These are phyloP conservation scores for Skeletonema marinoi DNA, from an alignment of 108 stramenopile species.

Conservation along the genomic window DNA sequence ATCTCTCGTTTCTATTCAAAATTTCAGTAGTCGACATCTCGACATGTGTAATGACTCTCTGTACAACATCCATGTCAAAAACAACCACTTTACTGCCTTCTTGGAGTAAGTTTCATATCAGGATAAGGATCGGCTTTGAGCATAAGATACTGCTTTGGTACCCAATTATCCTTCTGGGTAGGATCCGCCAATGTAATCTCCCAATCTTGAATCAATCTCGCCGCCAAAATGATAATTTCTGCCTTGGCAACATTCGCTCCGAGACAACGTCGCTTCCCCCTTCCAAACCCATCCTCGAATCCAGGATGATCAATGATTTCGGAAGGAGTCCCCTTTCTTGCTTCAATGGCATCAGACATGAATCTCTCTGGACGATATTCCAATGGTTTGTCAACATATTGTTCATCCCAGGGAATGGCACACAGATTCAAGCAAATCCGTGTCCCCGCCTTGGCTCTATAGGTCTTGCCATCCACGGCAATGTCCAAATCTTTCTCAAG, in stretches of 20 bases:
- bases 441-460: constrained; percentile 9
- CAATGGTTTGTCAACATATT: constrained; percentile 17
- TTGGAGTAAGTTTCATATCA: constrained; percentile 16
- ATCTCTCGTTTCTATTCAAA: too few species aligned
- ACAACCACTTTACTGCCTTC: not conserved
- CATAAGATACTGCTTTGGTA: constrained; percentile 32
- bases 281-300: constrained; percentile 33
- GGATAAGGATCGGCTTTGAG: constrained; percentile 42
- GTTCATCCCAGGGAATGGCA: constrained; percentile 29
- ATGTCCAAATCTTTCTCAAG: constrained; percentile 28
- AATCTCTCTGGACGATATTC: constrained; percentile 31
- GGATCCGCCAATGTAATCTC: constrained; percentile 22
- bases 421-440: constrained; percentile 17
- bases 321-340: constrained; percentile 28
- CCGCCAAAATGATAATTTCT: constrained; percentile 37
- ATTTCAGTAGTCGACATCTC: too few species aligned
- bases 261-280: constrained; percentile 35
- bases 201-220: constrained; percentile 37
- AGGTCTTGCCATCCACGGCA: constrained; percentile 8
- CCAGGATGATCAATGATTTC: constrained; percentile 43
- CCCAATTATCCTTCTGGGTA: constrained; percentile 14
- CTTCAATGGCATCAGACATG: constrained; percentile 23
- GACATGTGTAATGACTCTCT: too few species aligned
- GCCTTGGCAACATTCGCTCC: constrained; percentile 33
- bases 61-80: not conserved